Evolutionary conservation across 495 filamentous ascomycete species (phyloP).

Genomic region (Daldinia caldariorum): DNA sequence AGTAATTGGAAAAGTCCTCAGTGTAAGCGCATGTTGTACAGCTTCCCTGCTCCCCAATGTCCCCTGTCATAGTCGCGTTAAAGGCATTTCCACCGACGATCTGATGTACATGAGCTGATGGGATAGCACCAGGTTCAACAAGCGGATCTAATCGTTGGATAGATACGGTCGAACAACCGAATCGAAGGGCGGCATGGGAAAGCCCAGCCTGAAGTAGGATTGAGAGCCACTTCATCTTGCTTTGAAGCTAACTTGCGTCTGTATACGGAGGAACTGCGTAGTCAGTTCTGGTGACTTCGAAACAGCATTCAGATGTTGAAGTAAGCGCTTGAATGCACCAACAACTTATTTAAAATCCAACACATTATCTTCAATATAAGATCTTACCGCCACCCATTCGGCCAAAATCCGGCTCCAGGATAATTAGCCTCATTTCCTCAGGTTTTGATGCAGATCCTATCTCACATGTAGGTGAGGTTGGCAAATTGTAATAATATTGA

Average conservation of each 20-base stretch:
- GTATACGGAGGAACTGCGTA: not conserved
- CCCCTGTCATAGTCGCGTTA: conserved; percentile 58
- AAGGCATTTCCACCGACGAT: conserved; percentile 62
- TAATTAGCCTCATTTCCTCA: conserved; percentile 13
- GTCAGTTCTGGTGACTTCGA: not conserved
- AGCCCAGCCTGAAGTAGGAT: conserved; percentile 20
- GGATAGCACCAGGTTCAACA: conserved; percentile 56
- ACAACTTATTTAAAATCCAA: conserved; percentile 3
- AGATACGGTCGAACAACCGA: conserved; percentile 58
- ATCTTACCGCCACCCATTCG: conserved; percentile 10
- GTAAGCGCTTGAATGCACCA: not conserved
- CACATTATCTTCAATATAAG: not conserved
- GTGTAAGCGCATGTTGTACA: conserved; percentile 59
- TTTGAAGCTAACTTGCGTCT: not conserved
- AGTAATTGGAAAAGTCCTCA: conserved; percentile 61
- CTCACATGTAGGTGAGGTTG: not conserved
- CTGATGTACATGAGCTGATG: conserved; percentile 60
- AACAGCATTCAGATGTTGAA: not conserved
- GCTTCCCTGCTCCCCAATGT: conserved; percentile 53
- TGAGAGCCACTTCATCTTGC: conserved; percentile 28
- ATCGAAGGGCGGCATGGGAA: conserved; percentile 56
- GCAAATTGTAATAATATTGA: conserved; percentile 9
- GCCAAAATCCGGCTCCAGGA: conserved; percentile 6
- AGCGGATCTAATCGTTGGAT: conserved; percentile 60
- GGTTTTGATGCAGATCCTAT: not conserved